A percentile compares a stretch with the other conserved stretches of the same genome.
These are phyloP conservation scores for Vickermania ingenoplastis DNA, from an alignment of 208 protist species.

Conservation along the genomic window DNA sequence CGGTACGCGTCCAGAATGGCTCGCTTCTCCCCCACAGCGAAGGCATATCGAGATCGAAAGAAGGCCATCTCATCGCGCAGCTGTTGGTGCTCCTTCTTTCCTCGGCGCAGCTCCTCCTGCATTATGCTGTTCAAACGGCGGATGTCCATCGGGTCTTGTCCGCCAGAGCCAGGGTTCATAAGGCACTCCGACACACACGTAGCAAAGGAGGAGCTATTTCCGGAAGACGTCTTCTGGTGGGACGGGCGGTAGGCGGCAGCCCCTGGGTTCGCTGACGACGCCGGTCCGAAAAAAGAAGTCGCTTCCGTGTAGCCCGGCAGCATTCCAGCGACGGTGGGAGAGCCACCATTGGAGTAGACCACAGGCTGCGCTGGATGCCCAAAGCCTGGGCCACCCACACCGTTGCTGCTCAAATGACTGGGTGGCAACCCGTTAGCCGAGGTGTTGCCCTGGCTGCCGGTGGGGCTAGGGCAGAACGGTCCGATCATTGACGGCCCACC, in stretches of 20 bases:
- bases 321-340: not conserved
- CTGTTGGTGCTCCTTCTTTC: not conserved
- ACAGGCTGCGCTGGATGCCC: not conserved
- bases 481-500: not conserved
- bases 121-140: not conserved
- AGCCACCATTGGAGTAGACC: not conserved
- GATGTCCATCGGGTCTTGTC: not conserved
- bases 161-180: not conserved
- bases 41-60: not conserved
- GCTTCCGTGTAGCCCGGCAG: not conserved
- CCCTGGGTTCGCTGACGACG: not conserved
- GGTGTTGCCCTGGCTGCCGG: not conserved
- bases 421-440: not conserved
- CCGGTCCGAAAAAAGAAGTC: not conserved
- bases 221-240: not conserved
- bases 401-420: not conserved
- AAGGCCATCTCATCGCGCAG: not conserved
- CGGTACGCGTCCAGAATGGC: not conserved
- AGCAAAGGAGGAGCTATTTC: slow-evolving; percentile 1
- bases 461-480: not conserved
- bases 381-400: not conserved
- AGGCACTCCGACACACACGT: not conserved
- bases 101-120: not conserved
- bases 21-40: not conserved
- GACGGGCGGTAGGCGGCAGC: not conserved